These are phyloP conservation scores for Fraxinus latifolia DNA, from an alignment of 305 asterid species.

Conservation along the genomic window DNA sequence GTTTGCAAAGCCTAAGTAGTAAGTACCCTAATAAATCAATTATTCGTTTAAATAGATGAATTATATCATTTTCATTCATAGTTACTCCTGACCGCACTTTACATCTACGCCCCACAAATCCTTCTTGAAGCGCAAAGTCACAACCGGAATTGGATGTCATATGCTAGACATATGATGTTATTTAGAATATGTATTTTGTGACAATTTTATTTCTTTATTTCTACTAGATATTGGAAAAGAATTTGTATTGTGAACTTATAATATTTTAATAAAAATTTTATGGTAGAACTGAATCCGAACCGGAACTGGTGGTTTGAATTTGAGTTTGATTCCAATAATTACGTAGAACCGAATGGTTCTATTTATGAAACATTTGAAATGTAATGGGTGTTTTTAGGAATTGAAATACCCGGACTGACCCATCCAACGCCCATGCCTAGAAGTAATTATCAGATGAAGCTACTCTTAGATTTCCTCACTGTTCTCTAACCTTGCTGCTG, in stretches of 20 bases:
- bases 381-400: not conserved
- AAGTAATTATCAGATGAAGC: not conserved
- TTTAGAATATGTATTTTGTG: not conserved
- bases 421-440: not conserved
- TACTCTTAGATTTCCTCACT: not conserved
- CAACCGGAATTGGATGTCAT: not conserved
- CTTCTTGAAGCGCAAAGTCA: not conserved
- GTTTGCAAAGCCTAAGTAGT: not conserved
- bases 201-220: not conserved
- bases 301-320: not conserved
- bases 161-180: not conserved
- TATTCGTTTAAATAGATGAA: not conserved
- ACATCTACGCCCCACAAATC: not conserved
- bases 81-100: not conserved
- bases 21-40: not conserved
- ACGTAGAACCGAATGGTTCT: not conserved
- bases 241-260: not conserved
- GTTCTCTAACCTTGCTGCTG: not conserved
- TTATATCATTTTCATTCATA: not conserved
- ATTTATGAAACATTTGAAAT: not conserved
- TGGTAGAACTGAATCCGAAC: not conserved
- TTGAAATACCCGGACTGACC: not conserved
- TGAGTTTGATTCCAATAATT: not conserved
- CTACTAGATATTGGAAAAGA: not conserved
- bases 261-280: not conserved